A percentile compares a stretch with the other conserved stretches of the same genome.
Conservation (phyloP, 169 alveolate genomes). For the Perkinsus olseni region DNA sequence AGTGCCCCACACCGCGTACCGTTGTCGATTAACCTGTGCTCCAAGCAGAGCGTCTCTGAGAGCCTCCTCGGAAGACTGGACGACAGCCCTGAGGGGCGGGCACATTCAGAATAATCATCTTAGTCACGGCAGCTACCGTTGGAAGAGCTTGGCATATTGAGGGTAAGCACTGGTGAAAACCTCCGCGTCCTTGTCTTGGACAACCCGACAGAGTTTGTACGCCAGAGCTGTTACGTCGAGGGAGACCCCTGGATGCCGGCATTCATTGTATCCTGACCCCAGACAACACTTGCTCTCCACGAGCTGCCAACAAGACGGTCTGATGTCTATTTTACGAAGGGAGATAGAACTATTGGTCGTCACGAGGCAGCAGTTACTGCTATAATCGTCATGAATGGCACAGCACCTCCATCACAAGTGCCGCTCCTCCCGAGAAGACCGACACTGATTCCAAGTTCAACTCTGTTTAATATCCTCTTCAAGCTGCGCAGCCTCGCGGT, state of each 20-base stretch:
- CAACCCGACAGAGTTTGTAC: neutral
- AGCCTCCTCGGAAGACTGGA: neutral
- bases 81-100: neutral
- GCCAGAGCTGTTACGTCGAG: neutral
- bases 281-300: neutral
- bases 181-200: neutral
- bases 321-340: too few species aligned
- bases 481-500: neutral
- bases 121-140: neutral
- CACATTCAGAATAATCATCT: neutral
- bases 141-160: neutral
- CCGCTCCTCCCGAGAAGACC: neutral
- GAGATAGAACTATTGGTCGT: too few species aligned
- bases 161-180: neutral
- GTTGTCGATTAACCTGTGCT: too few species aligned
- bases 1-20: too few species aligned
- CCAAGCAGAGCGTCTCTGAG: neutral
- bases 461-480: neutral
- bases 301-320: too few species aligned
- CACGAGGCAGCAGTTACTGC: too few species aligned
- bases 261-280: neutral
- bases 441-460: neutral
- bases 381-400: too few species aligned
- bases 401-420: neutral
- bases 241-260: neutral